Base-by-base conservation (phyloP, 1,284 basidiomycete species). In the Ustilago tritici region DNA sequence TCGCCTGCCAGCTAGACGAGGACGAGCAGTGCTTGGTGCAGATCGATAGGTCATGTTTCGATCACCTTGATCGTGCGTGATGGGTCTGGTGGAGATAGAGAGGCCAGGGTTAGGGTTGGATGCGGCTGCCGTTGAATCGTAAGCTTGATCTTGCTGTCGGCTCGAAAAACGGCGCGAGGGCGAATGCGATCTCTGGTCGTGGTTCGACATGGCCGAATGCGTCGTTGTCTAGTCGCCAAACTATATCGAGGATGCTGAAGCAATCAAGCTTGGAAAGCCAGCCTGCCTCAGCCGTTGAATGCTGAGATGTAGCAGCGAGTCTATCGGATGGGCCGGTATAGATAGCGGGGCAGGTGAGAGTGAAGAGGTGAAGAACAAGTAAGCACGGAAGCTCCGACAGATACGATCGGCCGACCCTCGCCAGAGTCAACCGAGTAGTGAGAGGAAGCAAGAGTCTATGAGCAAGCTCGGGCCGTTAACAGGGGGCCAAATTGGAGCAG, bases 11-110 rank as follows among this genome's bases (percentile, higher is more conserved):
- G 65, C 65, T 14, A 75, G 49, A 40, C 57, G 58, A 7, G 72
- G 72, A 41, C 72, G 67, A 52, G 72, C 67, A 47, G 72, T 70
- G 56, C 66, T 67, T 8, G 72, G 72, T 15, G 64, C 72, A 2
- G 72, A 75, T 15, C 57, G 52, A 55, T 63, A 59, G 10, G 31
- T 54, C 31, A 41, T 57, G 15, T 43, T 56, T 12, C 47, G 47
- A 14, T 49, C 64, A 12, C 41, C 41, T 4, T 60, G 47, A 3
- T 36, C 40, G 10, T 50, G 31, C 4, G 43, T 23, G 34, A 19
- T 38, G 14, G 70, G 58, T 11, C 55, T 43, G 17, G 67, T 75
- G 5, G 63, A 67, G 61, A 75, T 69, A 19, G 67, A 56, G 40
- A 75, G 72, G n/a, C 67, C 61, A 15, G 72, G 53, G 11, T 66